Evolutionary conservation across 1,284 basidiomycete species (phyloP).

Genomic region (Puccinia coronata): DNA sequence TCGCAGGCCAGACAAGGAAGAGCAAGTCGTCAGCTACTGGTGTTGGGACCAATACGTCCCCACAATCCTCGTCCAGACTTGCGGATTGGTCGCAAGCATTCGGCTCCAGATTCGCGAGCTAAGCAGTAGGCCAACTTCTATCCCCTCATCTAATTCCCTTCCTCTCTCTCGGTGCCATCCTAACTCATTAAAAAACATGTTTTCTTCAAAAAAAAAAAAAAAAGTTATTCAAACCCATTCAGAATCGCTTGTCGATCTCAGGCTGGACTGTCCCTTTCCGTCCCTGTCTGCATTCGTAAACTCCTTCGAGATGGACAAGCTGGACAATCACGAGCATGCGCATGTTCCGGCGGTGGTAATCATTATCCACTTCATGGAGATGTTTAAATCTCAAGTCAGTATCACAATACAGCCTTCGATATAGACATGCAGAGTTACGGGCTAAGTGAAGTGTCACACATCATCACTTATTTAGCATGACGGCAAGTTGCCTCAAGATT

Average conservation of each 20-base stretch:
- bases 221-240: conserved; percentile 90
- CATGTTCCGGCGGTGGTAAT: conserved; percentile 86
- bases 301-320: conserved; percentile 70
- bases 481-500: conserved; percentile 67
- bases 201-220: conserved; percentile 54
- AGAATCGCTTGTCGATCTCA: conserved; percentile 76
- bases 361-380: conserved; percentile 75
- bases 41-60: conserved; percentile 63
- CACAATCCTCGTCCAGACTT: conserved; percentile 74
- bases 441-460: not conserved
- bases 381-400: conserved; percentile 74
- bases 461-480: conserved; percentile 64
- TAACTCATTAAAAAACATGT: conserved; percentile 10
- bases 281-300: conserved; percentile 72
- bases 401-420: conserved; percentile 7
- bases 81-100: conserved; percentile 85
- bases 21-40: conserved; percentile 49
- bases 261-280: conserved; percentile 86
- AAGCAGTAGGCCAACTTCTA: conserved; percentile 65
- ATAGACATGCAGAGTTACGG: not conserved
- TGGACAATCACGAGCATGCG: conserved; percentile 81
- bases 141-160: not conserved
- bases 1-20: conserved; percentile 63
- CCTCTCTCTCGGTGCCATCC: conserved; percentile 26
- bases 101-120: conserved; percentile 84